Evolutionary conservation across 768 basidiomycete genomes (phyloP), one percentile per base, ranked within the genome.

Genomic region (Lyophyllum decastes): DNA sequence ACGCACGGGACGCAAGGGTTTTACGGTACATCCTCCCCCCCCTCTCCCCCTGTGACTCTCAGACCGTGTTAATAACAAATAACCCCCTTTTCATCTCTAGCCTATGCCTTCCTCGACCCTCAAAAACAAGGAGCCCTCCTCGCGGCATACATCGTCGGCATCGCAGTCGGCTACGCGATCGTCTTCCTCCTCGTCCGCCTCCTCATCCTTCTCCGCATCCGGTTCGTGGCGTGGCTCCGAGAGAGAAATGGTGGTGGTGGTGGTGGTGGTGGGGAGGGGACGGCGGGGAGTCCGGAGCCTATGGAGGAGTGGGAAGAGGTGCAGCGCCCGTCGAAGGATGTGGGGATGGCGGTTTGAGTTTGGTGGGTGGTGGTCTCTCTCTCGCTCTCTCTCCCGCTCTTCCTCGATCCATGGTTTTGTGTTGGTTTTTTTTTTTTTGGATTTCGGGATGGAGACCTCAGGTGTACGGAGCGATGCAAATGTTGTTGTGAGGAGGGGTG

Each of bases 101-200:
- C 83, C 1, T 91, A 90, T 68, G 48, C 67, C 11, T 91, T 90
- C 76, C 81, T 91, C 8, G 67, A 90, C 62, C 88, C 89, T 0
- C 25, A 60, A 8, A 70, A 65, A 16, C 67, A 82, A 55, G 67
- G 72, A 22, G 74, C 62, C 4, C 63, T 76, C 33, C 73, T 90
- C 45, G 86, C 84, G 0, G 85, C 68, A 0, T 90, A 89, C 66
- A 83, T 90, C 63, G 21, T 86, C 38, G 87, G 85, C 3, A 86
- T 90, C 56, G 76, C 70, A 2, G 64, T 77, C 4, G 87, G 76
- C 0, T 82, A 82, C 34, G 68, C 70, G 43, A 53, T 89, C 54
- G 64, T 87, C 7, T 90, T 90, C 62, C 35, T 64, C 12, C 17
- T 85, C 57, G 79, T 81, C 6, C 78, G 79, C 24, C 76, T 71